Base-by-base conservation (phyloP, 768 basidiomycete species). In the Phlebiopsis gigantea region DNA sequence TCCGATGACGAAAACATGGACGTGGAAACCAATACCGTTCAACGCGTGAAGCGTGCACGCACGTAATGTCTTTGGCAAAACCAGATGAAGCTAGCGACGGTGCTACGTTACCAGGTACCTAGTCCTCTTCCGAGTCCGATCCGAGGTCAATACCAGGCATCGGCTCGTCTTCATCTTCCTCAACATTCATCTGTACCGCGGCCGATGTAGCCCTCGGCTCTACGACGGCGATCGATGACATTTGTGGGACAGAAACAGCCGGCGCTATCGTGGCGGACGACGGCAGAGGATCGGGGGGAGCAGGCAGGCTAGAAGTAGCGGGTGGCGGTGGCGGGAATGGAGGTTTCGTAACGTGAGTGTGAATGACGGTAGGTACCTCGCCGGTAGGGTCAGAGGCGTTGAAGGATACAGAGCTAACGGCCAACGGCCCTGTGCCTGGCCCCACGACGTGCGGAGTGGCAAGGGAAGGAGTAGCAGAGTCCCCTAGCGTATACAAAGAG, bases 101-200 rank as follows among this genome's bases (percentile, higher is more conserved):
- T 31, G 28, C 47, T 48, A 29, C 47, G 47, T 28, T 48, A 48
- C 47, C 29, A 28, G 10, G n/a, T 9, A 10, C 46, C 26, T 59
- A 50, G 12, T 79, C 80, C 29, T 72, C 73, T 42, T 92, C 91
- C 4, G 89, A 88, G 68, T 93, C 90, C 1, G 90, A 92, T 41
- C 78, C 83, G 75, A 90, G 73, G 66, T 92, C 80, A 34, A 94
- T 91, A 10, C 75, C 65, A 2, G 91, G 91, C 75, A 94, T 84
- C 46, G 82, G 81, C 59, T 85, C 85, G 60, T 88, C 86, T n/a
- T 79, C 79, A 14, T 89, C 86, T 3, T 83, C 76, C 7, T 68
- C 74, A n/a, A 74, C 73, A n/a, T 69, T 69, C 44, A 60, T 57
- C 15, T 41, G 58, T 45, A 53, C 14, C 7, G 41, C 28, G 43